Conservation (phyloP, 2,329 filamentous ascomycete species). For the Furcasterigmium sp. region DNA sequence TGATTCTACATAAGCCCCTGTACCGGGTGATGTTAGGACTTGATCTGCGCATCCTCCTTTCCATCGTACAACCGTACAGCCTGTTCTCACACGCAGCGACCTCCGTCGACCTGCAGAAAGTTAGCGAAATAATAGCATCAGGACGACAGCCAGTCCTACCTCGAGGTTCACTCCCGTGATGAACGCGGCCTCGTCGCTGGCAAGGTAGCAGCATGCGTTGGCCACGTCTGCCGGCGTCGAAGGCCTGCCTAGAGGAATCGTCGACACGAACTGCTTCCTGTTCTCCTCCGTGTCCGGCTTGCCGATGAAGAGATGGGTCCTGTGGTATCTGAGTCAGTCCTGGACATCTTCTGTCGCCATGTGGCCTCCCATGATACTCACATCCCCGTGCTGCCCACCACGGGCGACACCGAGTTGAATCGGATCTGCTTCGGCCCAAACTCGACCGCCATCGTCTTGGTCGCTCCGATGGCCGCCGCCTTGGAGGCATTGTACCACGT, state of each 20-base stretch:
- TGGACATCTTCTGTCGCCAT: no score
- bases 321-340: conserved; percentile 2
- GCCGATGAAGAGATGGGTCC: conserved; percentile 47
- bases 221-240: conserved; percentile 60
- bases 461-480: conserved; percentile 55
- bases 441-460: conserved; percentile 60
- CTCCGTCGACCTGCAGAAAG: conserved; percentile 18
- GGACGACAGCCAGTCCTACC: conserved; percentile 13
- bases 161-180: conserved; percentile 69
- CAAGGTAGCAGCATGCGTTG: conserved; percentile 65
- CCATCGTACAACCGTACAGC: no score
- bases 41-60: no score
- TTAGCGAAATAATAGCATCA: not conserved
- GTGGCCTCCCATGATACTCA: conserved; percentile 8
- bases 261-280: conserved; percentile 22
- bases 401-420: conserved; percentile 66
- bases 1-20: no score
- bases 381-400: conserved; percentile 63
- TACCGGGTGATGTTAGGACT: no score
- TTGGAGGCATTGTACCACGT: conserved; percentile 70
- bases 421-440: conserved; percentile 68
- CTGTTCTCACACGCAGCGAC: conserved; percentile 20
- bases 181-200: conserved; percentile 66
- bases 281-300: conserved; percentile 60
- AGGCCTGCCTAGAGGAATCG: conserved; percentile 7